These are phyloP conservation scores for Suillus paluster DNA, from an alignment of 768 basidiomycete genomes.

Conservation along the genomic window DNA sequence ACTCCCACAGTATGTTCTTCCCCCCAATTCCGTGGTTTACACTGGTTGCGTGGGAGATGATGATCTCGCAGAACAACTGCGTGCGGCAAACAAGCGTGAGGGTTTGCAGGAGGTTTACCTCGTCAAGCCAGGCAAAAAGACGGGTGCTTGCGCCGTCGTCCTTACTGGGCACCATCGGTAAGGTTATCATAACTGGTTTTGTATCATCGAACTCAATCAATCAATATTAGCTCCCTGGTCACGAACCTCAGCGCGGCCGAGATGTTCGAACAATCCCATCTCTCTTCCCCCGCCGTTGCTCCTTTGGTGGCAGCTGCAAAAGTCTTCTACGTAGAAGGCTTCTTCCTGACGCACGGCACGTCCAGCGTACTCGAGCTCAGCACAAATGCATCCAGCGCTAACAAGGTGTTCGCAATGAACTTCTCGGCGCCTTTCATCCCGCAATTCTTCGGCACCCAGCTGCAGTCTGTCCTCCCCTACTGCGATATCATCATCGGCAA, in stretches of 20 bases:
- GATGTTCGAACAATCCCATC: slow-evolving; percentile 82
- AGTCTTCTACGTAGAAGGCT: slow-evolving; percentile 94
- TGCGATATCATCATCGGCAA: slow-evolving; percentile 95
- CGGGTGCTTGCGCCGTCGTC: slow-evolving; percentile 96
- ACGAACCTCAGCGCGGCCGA: slow-evolving; percentile 92
- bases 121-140: slow-evolving; percentile 85
- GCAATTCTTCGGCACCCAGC: slow-evolving; percentile 86
- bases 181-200: slow-evolving; percentile 20
- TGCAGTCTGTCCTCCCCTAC: slow-evolving; percentile 82
- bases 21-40: slow-evolving; percentile 87
- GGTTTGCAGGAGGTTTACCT: slow-evolving; percentile 88
- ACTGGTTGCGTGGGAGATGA: slow-evolving; percentile 95
- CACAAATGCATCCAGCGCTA: slow-evolving; percentile 72
- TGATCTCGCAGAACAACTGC: slow-evolving; percentile 86
- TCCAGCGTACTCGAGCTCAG: slow-evolving; percentile 73
- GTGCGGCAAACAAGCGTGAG: slow-evolving; percentile 89
- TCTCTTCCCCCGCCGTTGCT: slow-evolving; percentile 75
- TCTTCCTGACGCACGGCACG: slow-evolving; percentile 94
- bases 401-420: slow-evolving; percentile 92
- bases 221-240: slow-evolving; percentile 73
- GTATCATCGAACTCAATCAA: background rate
- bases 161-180: slow-evolving; percentile 93
- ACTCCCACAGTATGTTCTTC: slow-evolving; percentile 79
- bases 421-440: slow-evolving; percentile 97
- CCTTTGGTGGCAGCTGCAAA: slow-evolving; percentile 80